Evolutionary conservation across 257 asterid genomes (phyloP), one percentile per base, ranked within the genome.

Genomic region (Vinca minor): DNA sequence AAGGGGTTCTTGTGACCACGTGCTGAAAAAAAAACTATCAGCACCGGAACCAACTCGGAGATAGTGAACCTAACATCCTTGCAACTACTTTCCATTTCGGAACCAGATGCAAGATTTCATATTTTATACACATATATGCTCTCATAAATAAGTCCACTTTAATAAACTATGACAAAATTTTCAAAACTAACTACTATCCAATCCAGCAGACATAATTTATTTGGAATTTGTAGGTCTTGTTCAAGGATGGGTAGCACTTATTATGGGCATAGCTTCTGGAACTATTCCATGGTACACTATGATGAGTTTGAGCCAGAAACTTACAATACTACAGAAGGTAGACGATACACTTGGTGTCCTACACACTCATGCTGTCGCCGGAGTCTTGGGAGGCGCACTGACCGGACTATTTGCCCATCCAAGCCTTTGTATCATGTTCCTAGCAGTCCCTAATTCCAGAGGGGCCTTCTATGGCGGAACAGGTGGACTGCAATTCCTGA

Each of bases 301-400:
- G 96, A 90, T 85, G 91, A 82, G 82, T 67, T 94, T 90, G 58
- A 94, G 82, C 78, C 84, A 80, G 59, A 90, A 85, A 80, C 82
- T 94, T 0, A 82, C 77, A 59, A 73, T 90, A 73, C 76, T 90
- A 60, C 95, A 87, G 47, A 71, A 79, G 86, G 91, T 89, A 61
- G 97, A 90, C 49, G 97, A 91, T 41, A 87, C 96, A 0, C 62
- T 90, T 34, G 95, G 89, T 6, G 97, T 90, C 71, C 81, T 90
- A 74, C 84, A 90, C 62, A 90, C 97, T 41, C 97, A 90, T 59
- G 96, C 91, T 0, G 95, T 83, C 21, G 96, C 96, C 26, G 97
- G 96, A 61, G 59, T 81, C 17, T 67, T 87, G 14, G 96, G 96
- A 23, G 96, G 97, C 11, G 77, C 83, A 3, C 64, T 87, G 18